phyloP scores from a whole-genome alignment of 2,329 filamentous ascomycete genomes.

The Aureobasidium leucospermi region DNA sequence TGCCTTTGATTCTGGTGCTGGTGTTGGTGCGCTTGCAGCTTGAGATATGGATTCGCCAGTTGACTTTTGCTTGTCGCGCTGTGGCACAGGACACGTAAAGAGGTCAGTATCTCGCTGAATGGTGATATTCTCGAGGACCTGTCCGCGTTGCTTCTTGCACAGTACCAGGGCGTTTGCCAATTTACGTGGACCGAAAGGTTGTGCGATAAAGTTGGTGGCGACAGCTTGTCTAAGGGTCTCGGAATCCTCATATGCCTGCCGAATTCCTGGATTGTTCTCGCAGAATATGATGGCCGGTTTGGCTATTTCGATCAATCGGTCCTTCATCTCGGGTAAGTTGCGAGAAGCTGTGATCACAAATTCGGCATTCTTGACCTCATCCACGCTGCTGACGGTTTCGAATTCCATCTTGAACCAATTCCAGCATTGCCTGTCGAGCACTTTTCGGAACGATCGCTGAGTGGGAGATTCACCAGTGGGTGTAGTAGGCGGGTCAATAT shows the following conservation, averaged over 20 bases:
- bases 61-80: neutral
- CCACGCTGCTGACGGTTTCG: neutral
- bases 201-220: conserved; percentile 5
- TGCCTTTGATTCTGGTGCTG: neutral
- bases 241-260: neutral
- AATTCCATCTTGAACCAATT: conserved; percentile 10
- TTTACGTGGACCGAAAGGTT: conserved; percentile 14
- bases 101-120: neutral
- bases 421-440: neutral
- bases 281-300: conserved; percentile 12
- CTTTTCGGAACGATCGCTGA: neutral
- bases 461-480: neutral
- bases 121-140: neutral
- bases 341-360: neutral
- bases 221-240: neutral
- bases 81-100: neutral
- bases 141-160: neutral
- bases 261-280: conserved; percentile 14
- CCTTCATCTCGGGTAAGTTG: neutral
- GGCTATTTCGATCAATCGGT: neutral
- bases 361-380: neutral
- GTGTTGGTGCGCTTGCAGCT: neutral
- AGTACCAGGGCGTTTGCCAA: neutral
- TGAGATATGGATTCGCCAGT: too few relatives aligned
- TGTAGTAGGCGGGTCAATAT: neutral